Conservation (phyloP, 768 basidiomycete genomes). For the Paxillus involutus region DNA sequence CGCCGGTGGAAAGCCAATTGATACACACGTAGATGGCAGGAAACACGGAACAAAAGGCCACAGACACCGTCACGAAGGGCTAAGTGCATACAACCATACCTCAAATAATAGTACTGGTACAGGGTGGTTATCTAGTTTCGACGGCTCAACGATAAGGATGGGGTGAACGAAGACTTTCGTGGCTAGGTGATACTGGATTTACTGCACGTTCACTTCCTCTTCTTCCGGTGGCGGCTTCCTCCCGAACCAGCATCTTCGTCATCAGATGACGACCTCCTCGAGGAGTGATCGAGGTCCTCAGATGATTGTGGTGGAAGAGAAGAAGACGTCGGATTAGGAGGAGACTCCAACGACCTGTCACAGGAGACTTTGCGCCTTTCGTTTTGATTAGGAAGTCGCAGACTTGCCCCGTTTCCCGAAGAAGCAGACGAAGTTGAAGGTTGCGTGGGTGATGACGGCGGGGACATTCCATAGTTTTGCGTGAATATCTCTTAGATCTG, state of each 20-base stretch:
- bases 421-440: not conserved
- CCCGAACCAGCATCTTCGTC: constrained; percentile 16
- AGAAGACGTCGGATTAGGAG: not conserved
- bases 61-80: no score
- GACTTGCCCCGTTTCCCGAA: not conserved
- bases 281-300: constrained; percentile 7
- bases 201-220: constrained; percentile 1
- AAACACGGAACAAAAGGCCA: no score
- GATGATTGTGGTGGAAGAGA: constrained; percentile 16
- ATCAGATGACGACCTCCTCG: constrained; percentile 9
- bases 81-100: no score
- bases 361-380: constrained; percentile 18
- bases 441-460: no score
- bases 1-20: no score
- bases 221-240: constrained; percentile 17
- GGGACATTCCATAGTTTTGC: constrained; percentile 20
- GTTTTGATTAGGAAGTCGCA: not conserved
- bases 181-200: no score
- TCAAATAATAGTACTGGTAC: no score
- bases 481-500: constrained; percentile 21
- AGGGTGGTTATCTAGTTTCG: no score
- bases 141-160: no score
- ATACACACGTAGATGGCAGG: no score
- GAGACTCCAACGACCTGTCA: not conserved
- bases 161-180: no score